Base-by-base conservation (phyloP, 2,329 filamentous ascomycete genomes). In the Malbranchea cinnamomea region DNA sequence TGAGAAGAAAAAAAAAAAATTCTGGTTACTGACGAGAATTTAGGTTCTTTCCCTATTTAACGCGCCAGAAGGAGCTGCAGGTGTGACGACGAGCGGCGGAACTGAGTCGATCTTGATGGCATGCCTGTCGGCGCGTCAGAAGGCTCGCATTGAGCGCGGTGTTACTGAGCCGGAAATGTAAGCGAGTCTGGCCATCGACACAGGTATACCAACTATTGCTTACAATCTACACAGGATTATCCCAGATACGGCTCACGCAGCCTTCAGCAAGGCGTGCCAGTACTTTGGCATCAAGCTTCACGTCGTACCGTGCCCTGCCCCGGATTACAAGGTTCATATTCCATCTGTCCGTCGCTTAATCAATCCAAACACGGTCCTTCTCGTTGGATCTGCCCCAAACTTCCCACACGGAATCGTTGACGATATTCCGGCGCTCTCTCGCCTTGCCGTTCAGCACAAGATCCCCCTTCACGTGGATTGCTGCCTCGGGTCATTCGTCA, bases 341-440 rank as follows among this genome's bases (percentile, higher is more conserved):
- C 64, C 71, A 33, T 70, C 74, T 17, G 80, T 95, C 26, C 71
- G 76, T 10, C 78, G 84, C 18, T 71, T 95, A 36, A 74, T 98
- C 56, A 98, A 94, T 58, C 71, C 78, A 46, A 98, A 98, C 62
- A 98, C 89, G 0, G 62, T 95, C 37, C 65, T 98, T 16, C 74
- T 98, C 3, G 89, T 95, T 30, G 89, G 89, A 27, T 92, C 82
- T 2, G 85, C 89, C 0, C 89, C 89, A 35, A 98, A 95, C 65
- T 98, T 94, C 59, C 89, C 89, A 21, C 89, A 98, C 52, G 89
- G 89, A 37, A 92, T 98, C 50, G 89, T 98, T 40, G 89, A 98
- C 55, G 84, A 95, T 54, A 94, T 98, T 43, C 60, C 78, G 1
- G 70, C 72, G 1, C 72, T 98, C 23, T 93, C 85, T 32, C 78